phyloP scores from a whole-genome alignment of 345 rosid species.

The Iberis pinnata region DNA sequence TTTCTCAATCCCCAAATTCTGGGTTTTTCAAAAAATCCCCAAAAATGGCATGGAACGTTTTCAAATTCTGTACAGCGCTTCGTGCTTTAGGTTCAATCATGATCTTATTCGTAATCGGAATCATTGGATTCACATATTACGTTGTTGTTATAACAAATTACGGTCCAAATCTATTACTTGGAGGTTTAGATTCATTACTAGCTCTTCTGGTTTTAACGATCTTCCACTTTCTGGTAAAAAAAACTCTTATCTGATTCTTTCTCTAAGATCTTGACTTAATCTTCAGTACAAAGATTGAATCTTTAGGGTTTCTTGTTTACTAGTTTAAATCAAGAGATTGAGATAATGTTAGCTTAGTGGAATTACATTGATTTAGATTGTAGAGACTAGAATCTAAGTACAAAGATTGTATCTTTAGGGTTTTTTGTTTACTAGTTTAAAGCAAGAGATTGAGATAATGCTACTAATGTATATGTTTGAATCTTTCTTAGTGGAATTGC shows the following conservation, averaged over 20 bases:
- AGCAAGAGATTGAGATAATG: neutral
- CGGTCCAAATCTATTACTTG: constrained; percentile 59
- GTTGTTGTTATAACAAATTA: constrained; percentile 51
- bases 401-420: no score
- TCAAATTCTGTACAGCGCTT: constrained; percentile 69
- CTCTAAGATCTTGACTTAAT: constrained; percentile 10
- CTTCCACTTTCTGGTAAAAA: constrained; percentile 60
- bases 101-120: constrained; percentile 55
- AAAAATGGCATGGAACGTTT: constrained; percentile 68
- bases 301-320: neutral
- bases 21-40: neutral
- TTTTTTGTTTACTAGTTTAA: constrained; percentile 1
- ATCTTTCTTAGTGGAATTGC: neutral
- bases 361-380: neutral
- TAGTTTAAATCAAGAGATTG: neutral
- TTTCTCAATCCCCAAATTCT: neutral
- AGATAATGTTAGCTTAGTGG: neutral
- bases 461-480: neutral
- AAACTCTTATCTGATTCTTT: neutral
- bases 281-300: neutral
- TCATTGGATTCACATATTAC: constrained; percentile 59
- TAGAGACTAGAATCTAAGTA: neutral
- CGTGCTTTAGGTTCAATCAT: constrained; percentile 75
- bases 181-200: constrained; percentile 42
- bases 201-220: constrained; percentile 39